A percentile compares a stretch with the other conserved stretches of the same genome.
phyloP scores from a whole-genome alignment of 345 rosid species.

The Lenwebbia sp. region DNA sequence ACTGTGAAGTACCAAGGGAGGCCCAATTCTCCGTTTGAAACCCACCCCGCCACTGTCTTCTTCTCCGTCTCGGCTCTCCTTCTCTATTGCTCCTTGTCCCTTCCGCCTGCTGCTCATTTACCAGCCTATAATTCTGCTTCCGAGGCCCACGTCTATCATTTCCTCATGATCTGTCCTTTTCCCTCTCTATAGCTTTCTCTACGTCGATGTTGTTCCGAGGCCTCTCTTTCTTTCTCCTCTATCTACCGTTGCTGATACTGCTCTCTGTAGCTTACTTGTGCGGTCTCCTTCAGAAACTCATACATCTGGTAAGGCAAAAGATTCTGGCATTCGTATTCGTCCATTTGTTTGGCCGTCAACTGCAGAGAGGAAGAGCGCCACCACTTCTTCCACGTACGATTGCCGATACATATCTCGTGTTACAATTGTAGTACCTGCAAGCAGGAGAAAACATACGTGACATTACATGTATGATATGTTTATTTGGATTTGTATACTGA shows the following conservation, averaged over 20 bases:
- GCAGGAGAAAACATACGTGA: neutral
- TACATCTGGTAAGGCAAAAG: neutral
- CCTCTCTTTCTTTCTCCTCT: neutral
- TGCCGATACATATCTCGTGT: neutral
- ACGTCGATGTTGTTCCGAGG: neutral
- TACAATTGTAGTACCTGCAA: neutral
- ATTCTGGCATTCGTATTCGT: neutral
- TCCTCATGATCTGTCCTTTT: neutral
- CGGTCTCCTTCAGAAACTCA: neutral
- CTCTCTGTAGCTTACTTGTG: neutral
- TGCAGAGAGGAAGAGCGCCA: neutral
- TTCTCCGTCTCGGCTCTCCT: neutral
- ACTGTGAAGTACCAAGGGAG: neutral
- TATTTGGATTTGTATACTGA: neutral
- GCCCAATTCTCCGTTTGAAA: neutral
- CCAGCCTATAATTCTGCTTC: neutral
- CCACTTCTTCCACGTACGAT: neutral
- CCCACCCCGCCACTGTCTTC: neutral
- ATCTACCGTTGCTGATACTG: neutral
- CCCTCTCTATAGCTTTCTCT: neutral
- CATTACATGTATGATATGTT: neutral
- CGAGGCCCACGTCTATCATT: neutral
- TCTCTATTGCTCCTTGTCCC: neutral
- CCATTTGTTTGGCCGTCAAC: neutral
- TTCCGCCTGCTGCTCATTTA: neutral